Base-by-base conservation (phyloP, 2,329 filamentous ascomycete species). In the Fusarium irregulare region DNA sequence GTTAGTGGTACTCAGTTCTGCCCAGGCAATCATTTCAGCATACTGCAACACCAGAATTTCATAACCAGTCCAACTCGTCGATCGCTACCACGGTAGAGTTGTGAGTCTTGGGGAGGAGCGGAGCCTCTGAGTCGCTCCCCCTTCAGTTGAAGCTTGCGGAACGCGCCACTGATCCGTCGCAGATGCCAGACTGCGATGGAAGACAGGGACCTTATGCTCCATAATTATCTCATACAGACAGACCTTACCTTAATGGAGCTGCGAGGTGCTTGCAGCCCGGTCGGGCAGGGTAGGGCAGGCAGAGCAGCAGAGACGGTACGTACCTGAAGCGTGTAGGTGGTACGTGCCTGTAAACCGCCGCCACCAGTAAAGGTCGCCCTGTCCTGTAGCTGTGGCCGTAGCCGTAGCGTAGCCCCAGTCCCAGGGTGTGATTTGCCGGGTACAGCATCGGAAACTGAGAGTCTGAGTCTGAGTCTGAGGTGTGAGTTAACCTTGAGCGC, bases 171-270 rank as follows among this genome's bases (percentile, higher is more conserved):
- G 70, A 66, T 58, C 71, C 64, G 55, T 61, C 58, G 55, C 49
- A 51, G 49, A 40, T 47, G 32, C 23, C 58, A 47, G 48, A 63
- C 42, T 51, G 50, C 49, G 57, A 32, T 46, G 20, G 42, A 53
- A 70, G 56, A 66, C 62, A 69, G 62, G 72, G 62, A 64, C 44
- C 21, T 61, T 11, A 32, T 59, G 67, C 71, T 65, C 72, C 72
- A 73, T 74, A 72, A 66, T 64, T 73, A 74, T 66, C 70, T 74
- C 69, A 69, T 73, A 66, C 34, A 51, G 49, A 20, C 32, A 51
- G 49, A 51, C 49, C 53, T 49, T 56, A 46, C 61, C 61, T 62
- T 42, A 56, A 51, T 41, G 32, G 49, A 51, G 40, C 32, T 51
- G 32, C 32, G 40, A 51, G 23, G 32, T 51, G 48, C 48, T 50